Evolutionary conservation across 441 rosid genomes (phyloP), one percentile per base, ranked within the genome.

Genomic region (Erysimum pusillum): DNA sequence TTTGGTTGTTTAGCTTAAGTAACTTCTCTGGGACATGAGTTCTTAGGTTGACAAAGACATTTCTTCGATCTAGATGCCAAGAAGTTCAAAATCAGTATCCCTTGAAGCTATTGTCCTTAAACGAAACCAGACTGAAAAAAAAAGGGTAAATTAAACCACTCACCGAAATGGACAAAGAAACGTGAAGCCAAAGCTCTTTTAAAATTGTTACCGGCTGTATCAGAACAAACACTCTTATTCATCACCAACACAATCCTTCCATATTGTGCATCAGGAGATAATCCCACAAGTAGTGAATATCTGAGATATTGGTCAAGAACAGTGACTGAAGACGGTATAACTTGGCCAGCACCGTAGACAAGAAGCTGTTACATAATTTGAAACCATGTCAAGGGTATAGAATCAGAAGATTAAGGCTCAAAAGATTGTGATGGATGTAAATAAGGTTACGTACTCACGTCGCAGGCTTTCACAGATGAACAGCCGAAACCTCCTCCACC

Each of bases 281-380:
- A 74, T 54, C 80, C 84, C 80, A 95, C 95, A 63, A 87, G 80
- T 72, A 95, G 88, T 15, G 91, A 84, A 76, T 93, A 95, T 73
- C 80, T 79, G 62, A 95, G 86, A 76, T 85, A 77, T 34, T 83
- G 80, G 79, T 85, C 83, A 73, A 91, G 72, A 77, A 83, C 73
- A 34, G 83, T 72, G 41, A 92, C 36, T 0, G 97, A 89, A 65
- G 97, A 87, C 31, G 99, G 97, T 63, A 93, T 79, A 36, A 93
- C 91, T 85, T 91, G 85, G 79, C 95, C 99, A 69, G 89, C 82
- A 49, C 97, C 99, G 63, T 92, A 94, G 53, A 92, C 97, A 70
- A 91, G 86, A 78, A 94, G 89, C 99, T 94, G 94, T 74, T 79
- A 81, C 57, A 70, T 74, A n/a, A 46, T 32, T 73, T 44, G 3